Evolutionary conservation across 176 grass and related monocot species (phyloP).

Genomic region (Pontederia paniculata): DNA sequence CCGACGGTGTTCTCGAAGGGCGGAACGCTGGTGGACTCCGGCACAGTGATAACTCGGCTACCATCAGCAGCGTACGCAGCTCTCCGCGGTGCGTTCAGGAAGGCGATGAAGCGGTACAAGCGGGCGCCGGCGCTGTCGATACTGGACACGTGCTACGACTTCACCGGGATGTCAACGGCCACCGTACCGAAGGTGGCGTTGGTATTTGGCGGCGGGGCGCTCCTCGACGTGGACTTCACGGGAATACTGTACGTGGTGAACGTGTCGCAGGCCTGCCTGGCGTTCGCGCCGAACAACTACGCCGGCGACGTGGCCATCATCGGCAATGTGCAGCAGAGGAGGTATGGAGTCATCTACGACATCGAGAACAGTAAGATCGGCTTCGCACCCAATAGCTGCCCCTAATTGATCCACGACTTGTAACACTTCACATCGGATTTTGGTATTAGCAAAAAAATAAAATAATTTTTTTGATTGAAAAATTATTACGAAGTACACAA

Average conservation of each 20-base stretch:
- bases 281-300: constrained; percentile 55
- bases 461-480: too few relatives aligned
- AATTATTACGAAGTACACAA: too few relatives aligned
- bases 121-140: constrained; percentile 47
- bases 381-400: constrained; percentile 27
- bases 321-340: constrained; percentile 79
- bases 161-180: constrained; percentile 29
- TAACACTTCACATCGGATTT: too few relatives aligned
- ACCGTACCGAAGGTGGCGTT: constrained; percentile 49
- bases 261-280: constrained; percentile 57
- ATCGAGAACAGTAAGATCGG: constrained; percentile 48
- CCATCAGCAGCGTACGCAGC: constrained; percentile 37
- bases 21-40: constrained; percentile 71
- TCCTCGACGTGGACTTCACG: constrained; percentile 32
- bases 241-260: constrained; percentile 49
- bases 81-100: constrained; percentile 30
- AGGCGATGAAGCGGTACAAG: constrained; percentile 38
- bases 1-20: constrained; percentile 18
- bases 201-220: constrained; percentile 37
- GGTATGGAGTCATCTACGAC: constrained; percentile 53
- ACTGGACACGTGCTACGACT: constrained; percentile 87
- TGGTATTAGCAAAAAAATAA: too few relatives aligned
- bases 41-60: constrained; percentile 76
- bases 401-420: neutral
- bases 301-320: constrained; percentile 36